phyloP scores from a whole-genome alignment of 306 rosid genomes.

The Gastrolobium villosum region DNA sequence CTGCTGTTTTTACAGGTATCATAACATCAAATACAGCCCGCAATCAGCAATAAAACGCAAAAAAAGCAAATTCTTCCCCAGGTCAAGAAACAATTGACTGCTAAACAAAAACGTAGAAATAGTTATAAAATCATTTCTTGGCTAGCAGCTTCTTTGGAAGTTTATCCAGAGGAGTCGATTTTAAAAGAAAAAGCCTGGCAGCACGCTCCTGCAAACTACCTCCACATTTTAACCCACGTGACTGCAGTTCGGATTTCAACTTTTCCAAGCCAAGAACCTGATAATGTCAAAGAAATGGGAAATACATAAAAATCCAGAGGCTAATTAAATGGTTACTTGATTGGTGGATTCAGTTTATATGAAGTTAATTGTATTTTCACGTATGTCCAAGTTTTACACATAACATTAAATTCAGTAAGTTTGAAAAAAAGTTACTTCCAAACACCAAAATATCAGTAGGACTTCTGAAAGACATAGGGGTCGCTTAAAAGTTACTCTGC shows the following conservation, averaged over 20 bases:
- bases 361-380: not conserved
- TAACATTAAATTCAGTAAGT: not conserved
- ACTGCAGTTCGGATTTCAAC: slow-evolving; percentile 84
- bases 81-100: slow-evolving; percentile 34
- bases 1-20: slow-evolving; percentile 31
- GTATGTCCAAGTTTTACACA: not conserved
- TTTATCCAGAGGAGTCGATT: slow-evolving; percentile 77
- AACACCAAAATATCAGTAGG: not conserved
- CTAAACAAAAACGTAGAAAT: not conserved
- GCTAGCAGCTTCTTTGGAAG: slow-evolving; percentile 90
- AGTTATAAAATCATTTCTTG: slow-evolving; percentile 62
- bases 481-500: not conserved
- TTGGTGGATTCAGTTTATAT: slow-evolving; percentile 13
- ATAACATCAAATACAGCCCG: slow-evolving; percentile 23
- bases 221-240: slow-evolving; percentile 86
- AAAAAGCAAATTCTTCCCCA: slow-evolving; percentile 28
- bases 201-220: slow-evolving; percentile 94
- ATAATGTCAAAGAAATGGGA: slow-evolving; percentile 2
- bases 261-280: slow-evolving; percentile 89
- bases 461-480: not conserved
- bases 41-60: slow-evolving; percentile 15
- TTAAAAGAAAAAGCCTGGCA: slow-evolving; percentile 88
- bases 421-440: not conserved
- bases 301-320: slow-evolving; percentile 36
- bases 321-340: not conserved